Base-by-base conservation (phyloP, 306 rosid genomes). In the Prunus mira region DNA sequence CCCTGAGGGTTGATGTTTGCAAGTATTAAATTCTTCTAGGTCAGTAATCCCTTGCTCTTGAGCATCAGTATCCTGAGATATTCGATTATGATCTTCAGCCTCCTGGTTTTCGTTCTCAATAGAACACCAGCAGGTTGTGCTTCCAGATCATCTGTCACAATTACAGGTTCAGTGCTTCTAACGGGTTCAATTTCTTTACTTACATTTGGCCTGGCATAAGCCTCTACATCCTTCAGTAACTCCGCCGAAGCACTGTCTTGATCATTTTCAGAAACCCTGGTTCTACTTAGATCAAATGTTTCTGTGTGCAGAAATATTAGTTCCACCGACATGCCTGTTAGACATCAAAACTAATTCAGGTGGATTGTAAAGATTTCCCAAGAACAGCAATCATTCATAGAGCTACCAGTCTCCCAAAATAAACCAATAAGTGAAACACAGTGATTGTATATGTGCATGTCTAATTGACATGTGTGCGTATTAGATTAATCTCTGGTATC, bases 281-380 rank as follows among this genome's bases (percentile, higher is more conserved):
- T 82, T 79, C 87, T 79, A 69, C 87, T 82, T 49, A 84, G 80
- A 86, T 93, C 93, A 82, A 88, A 74, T 78, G 82, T 63, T 79
- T 81, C 91, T 13, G 81, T 77, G 65, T 69, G 90, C 91, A 93
- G 77, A 81, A 78, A 73, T 68, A 84, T 68, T 85, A 96, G 86
- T 73, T 83, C 82, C 62, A 72, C 77, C n/a, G 98, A 81, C 82
- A 87, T 71, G 65, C 97, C 99, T 96, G 91, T 73, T 70, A 72
- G 30, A 77, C 46, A 62, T 66, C 63, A 83, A 67, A 87, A 77
- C 72, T 24, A 58, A 50, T 54, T 69, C 75, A 71, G 69, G 63
- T 79, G 54, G n/a, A 65, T 74, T 64, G 55, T 69, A 65, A 24
- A 70, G 27, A 38, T 67, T 60, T 64, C 30, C 28, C 28, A 49